Evolutionary conservation across 352 stramenopile genomes (phyloP), one percentile per base, ranked within the genome.

Genomic region (Phytopythium chamaehyphon): DNA sequence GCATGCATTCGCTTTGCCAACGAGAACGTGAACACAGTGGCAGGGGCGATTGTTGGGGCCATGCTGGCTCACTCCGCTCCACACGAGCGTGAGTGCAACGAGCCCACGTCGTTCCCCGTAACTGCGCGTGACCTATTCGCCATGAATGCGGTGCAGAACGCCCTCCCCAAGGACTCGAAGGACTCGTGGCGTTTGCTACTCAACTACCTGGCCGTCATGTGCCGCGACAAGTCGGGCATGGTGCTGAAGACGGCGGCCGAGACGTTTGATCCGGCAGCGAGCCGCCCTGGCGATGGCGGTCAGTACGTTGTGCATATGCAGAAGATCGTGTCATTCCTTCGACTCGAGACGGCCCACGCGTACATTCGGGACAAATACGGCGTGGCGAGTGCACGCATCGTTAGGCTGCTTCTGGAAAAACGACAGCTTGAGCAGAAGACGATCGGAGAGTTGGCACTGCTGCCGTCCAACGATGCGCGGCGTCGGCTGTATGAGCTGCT

Each of bases 131-230:
- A 90, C 44, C 64, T 95, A 12, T 93, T 90, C 26, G 50, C 61
- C 14, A 83, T 89, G 66, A 54, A 73, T 11, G 75, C 71, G 7
- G 83, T 95, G 51, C 81, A 93, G 49, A 62, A 66, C 31, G 83
- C 76, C 24, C 55, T 95, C 4, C 85, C 83, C 18, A 62, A 85
- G 43, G 78, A 90, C 47, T 75, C 72, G 18, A 90, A 87, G 47
- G 84, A 93, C 52, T 84, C 81, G 47, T 95, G 83, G 83, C 77
- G 81, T 0, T 59, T 93, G 47, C 53, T 95, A 44, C 73, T 95
- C 23, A 93, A 93, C 57, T 95, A 93, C 71, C 81, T 95, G 51
- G 88, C 80, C 49, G 82, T 91, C 58, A 95, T 95, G 85, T 93
- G 83, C 51, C 82, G 82, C 37, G 82, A 95, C 68, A 90, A 91